Percentiles rank a stretch among this genome's conserved stretches.
These are phyloP conservation scores for Silene latifolia DNA, from an alignment of 148 eudicot species.

Conservation along the genomic window DNA sequence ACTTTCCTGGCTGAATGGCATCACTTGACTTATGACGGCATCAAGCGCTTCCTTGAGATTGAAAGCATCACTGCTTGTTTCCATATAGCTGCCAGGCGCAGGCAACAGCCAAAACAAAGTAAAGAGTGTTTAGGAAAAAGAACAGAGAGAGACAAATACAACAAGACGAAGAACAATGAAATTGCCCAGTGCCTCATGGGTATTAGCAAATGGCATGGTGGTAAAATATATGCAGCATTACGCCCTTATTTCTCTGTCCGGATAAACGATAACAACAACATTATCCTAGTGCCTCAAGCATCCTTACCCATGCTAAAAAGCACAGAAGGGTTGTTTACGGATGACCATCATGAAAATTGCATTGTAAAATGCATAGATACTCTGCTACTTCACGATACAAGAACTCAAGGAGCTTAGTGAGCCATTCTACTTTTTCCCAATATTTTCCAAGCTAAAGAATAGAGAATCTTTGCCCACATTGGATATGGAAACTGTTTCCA, in stretches of 20 bases:
- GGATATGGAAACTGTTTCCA: neutral
- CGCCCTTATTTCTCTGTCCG: neutral
- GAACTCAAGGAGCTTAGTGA: neutral
- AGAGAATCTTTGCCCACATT: neutral
- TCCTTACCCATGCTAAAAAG: neutral
- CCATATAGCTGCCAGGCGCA: conserved; percentile 56
- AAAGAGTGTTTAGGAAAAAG: neutral
- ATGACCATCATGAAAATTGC: neutral
- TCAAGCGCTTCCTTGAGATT: conserved; percentile 68
- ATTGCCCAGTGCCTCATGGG: neutral
- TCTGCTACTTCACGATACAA: neutral
- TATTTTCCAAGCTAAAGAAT: neutral
- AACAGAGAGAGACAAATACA: neutral
- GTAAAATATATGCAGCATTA: neutral
- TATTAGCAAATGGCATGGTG: too few species aligned
- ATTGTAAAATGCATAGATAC: neutral
- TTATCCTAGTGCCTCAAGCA: neutral
- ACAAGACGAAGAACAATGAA: neutral
- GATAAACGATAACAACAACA: neutral
- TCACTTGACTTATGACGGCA: conserved; percentile 71
- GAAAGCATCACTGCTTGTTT: conserved; percentile 48
- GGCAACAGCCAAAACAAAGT: conserved; percentile 12
- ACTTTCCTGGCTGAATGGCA: conserved; percentile 56
- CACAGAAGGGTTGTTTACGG: neutral
- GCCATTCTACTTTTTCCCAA: neutral